These are phyloP conservation scores for Gossypium australe DNA, from an alignment of 345 rosid species.

Conservation along the genomic window DNA sequence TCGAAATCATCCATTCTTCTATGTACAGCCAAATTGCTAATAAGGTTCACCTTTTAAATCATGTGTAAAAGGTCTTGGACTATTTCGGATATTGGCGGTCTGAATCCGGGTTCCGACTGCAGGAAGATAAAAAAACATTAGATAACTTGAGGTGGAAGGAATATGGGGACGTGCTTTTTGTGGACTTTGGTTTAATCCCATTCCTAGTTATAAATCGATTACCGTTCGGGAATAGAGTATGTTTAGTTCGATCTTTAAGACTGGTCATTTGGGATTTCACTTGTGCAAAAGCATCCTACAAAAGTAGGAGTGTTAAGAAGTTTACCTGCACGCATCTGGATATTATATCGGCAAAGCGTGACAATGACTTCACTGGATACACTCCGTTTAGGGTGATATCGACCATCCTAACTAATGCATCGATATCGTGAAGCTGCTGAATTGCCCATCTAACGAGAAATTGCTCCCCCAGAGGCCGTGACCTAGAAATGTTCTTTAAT, in stretches of 20 bases:
- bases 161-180: background rate
- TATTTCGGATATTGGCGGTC: slow-evolving; percentile 80
- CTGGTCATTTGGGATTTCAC: too few species aligned
- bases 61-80: slow-evolving; percentile 78
- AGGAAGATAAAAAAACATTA: background rate
- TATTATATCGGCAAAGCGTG: slow-evolving; percentile 94
- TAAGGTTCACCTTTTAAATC: slow-evolving; percentile 27
- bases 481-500: slow-evolving; percentile 33
- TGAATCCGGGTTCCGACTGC: slow-evolving; percentile 85
- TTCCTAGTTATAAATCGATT: too few species aligned
- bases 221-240: too few species aligned
- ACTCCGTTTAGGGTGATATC: slow-evolving; percentile 65
- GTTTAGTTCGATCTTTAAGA: too few species aligned
- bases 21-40: background rate
- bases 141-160: background rate
- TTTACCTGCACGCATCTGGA: slow-evolving; percentile 79
- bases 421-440: slow-evolving; percentile 82
- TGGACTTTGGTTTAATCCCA: too few species aligned
- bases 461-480: slow-evolving; percentile 71
- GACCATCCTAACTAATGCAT: slow-evolving; percentile 80
- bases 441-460: slow-evolving; percentile 85
- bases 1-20: background rate
- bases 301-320: background rate
- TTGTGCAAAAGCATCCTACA: background rate
- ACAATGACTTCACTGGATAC: slow-evolving; percentile 70